These are phyloP conservation scores for Anisodus tanguticus DNA, from an alignment of 257 asterid genomes.

Conservation along the genomic window DNA sequence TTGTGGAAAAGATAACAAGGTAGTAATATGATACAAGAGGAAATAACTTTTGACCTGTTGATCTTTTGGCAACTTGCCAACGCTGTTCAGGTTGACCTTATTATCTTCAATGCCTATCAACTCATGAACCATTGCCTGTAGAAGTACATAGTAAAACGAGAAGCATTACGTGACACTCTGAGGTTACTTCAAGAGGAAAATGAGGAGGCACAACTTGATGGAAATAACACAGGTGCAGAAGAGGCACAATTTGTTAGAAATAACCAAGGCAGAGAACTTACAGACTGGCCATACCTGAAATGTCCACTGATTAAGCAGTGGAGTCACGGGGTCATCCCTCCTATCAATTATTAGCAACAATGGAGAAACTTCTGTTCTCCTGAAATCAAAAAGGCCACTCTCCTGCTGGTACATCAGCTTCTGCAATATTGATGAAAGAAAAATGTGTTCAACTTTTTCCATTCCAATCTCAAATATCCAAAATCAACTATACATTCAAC, in stretches of 20 bases:
- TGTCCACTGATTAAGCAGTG: constrained; percentile 97
- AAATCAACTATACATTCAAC: constrained; percentile 25
- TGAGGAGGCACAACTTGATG: neutral
- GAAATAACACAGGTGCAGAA: constrained; percentile 8
- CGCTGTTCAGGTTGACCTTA: constrained; percentile 77
- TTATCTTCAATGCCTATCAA: constrained; percentile 93
- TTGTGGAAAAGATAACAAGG: constrained; percentile 28
- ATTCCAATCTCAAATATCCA: constrained; percentile 25
- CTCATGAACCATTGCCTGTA: constrained; percentile 96
- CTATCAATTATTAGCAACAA: constrained; percentile 86
- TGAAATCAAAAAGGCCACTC: constrained; percentile 93
- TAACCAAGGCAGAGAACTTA: constrained; percentile 19
- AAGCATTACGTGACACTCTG: constrained; percentile 15
- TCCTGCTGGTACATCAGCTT: constrained; percentile 99
- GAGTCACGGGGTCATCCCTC: constrained; percentile 95
- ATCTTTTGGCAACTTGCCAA: constrained; percentile 74
- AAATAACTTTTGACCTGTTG: constrained; percentile 67
- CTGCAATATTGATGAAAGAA: constrained; percentile 48
- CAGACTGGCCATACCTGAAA: constrained; percentile 67
- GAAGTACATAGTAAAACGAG: constrained; percentile 36
- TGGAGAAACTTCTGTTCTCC: constrained; percentile 92
- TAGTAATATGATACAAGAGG: constrained; percentile 16
- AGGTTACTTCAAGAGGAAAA: neutral
- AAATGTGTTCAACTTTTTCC: constrained; percentile 33
- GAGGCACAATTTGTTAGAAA: neutral